Base-by-base conservation (phyloP, 2,329 filamentous ascomycete genomes). In the Penicillium thymicola region DNA sequence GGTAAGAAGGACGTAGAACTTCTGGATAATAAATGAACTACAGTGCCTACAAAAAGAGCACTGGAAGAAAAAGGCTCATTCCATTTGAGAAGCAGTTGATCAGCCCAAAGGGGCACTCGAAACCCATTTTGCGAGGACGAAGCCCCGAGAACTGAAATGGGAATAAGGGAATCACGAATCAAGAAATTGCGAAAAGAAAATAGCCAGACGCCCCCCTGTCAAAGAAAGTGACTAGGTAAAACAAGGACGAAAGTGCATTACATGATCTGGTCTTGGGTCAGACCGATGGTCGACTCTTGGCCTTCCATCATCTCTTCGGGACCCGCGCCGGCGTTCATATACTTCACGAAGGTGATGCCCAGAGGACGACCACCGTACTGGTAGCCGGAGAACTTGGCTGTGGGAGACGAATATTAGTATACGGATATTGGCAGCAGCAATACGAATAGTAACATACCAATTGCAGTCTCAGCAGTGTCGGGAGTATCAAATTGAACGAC, bases 241-340 rank as follows among this genome's bases (percentile, higher is more conserved):
- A 54, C 55, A 50, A 41, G 54, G 16, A 47, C 48, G 36, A 28
- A 51, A 40, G 28, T 42, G 41, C 13, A 54, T 79, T 79, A 97
- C 92, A 97, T 96, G 77, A 97, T 97, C 80, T 97, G 92, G 72
- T 97, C 93, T 77, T 97, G 94, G n/a, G 92, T 96, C 71, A 96
- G 78, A 59, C 88, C 89, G 49, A 81, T 75, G 27, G 81, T 79
- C 38, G 78, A 85, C 62, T 89, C 85, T 60, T 91, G 86, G 34
- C 87, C 90, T 65, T 97, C 92, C 91, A 97, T 96, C 65, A 81
- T 83, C 62, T 92, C 88, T 63, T 92, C 88, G 61, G 77, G 79
- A n/a, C 30, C 30, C 21, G 75, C 78, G 40, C 85, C 82, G 51
- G 84, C 81, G 71, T 88, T 93, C 63, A 90, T 80, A 76, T 97